Evolutionary conservation across 2,329 filamentous ascomycete genomes (phyloP), one percentile per base, ranked within the genome.

Genomic region (Rutstroemia sp.): DNA sequence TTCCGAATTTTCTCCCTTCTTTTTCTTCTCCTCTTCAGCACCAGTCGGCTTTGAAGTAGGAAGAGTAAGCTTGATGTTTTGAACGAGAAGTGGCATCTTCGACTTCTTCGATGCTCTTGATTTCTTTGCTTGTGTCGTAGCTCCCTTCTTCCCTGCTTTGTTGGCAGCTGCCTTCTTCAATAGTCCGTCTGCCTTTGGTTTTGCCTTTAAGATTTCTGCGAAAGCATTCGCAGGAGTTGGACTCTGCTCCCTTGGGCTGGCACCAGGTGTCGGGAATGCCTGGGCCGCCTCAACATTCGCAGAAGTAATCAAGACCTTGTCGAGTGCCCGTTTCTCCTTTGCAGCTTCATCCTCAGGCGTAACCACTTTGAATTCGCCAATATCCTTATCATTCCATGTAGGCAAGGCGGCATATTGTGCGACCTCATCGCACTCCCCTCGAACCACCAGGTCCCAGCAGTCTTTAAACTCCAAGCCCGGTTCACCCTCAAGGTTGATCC

Each of bases 391-490:
- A 61, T 86, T 78, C 77, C 80, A 85, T 16, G 70, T 79, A 4
- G 82, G 81, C 25, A 87, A 70, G 21, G 81, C 81, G 16, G 84
- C 87, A 41, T 90, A 76, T 49, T 79, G 79, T 19, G 94, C 94
- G 41, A 99, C 87, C 61, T 91, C 85, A 69, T 99, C 94, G 68
- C 89, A 94, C 65, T 88, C 87, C 19, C 90, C 92, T 62, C 84
- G 84, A 38, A 99, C 87, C 17, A 97, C 83, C 58, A 96, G 74
- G 71, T 99, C 94, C 87, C 92, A 99, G 67, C 89, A 91, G 61
- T 95, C 87, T 68, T 92, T 92, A 61, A 97, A 86, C 57, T 96
- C 91, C 61, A 83, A 85, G 19, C 85, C 80, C 1, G 94, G 94
- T 62, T 90, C 88, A 0, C 88, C 78, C 58, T 96, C 91, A 54